A percentile compares a stretch with the other conserved stretches of the same genome.
Conservation (phyloP, 371 early-diverging fungal species). For the Apophysomyces trapeziformis region DNA sequence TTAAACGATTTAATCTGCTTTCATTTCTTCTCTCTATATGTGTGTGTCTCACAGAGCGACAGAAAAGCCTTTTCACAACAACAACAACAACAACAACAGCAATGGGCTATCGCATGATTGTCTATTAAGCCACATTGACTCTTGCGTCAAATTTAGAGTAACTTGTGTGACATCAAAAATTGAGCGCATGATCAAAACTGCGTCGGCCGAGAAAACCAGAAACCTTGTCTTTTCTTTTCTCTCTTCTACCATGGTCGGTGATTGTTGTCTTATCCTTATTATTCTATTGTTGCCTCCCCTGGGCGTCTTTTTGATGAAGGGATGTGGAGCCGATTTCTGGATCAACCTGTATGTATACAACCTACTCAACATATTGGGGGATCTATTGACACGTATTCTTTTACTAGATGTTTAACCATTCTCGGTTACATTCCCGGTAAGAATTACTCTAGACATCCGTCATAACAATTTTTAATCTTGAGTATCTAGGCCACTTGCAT, state of each 20-base stretch:
- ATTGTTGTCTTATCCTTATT: slow-evolving; percentile 53
- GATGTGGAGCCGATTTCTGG: slow-evolving; percentile 53
- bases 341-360: slow-evolving; percentile 45
- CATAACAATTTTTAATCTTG: neutral
- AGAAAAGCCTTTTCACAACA: no score
- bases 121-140: no score
- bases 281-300: slow-evolving; percentile 48
- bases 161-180: neutral
- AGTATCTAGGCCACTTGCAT: slow-evolving; percentile 38
- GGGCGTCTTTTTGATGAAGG: slow-evolving; percentile 50
- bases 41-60: no score
- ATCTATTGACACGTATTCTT: neutral
- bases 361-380: neutral
- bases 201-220: neutral
- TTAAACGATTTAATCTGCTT: no score
- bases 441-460: neutral
- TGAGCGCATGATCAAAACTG: neutral
- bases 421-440: slow-evolving; percentile 44
- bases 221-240: neutral
- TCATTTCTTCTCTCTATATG: no score
- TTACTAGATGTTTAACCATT: slow-evolving; percentile 36
- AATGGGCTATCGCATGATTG: no score
- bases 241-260: slow-evolving; percentile 32
- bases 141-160: no score
- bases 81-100: no score